These are phyloP conservation scores for Conticribra weissflogii DNA, from an alignment of 108 stramenopile genomes.

Conservation along the genomic window DNA sequence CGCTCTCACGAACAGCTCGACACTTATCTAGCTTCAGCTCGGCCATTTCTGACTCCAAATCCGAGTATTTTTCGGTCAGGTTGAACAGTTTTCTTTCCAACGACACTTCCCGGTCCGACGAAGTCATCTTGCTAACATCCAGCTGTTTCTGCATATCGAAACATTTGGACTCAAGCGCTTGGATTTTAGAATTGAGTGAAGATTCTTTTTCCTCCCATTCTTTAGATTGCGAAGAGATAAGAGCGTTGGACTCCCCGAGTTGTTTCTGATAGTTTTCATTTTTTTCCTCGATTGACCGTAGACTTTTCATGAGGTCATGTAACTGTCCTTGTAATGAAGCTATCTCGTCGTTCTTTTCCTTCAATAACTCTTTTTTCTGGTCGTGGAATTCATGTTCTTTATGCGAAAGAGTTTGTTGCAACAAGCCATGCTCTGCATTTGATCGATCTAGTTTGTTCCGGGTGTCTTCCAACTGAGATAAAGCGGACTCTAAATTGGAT, in stretches of 20 bases:
- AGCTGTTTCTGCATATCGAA: conserved; percentile 1
- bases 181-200: conserved; percentile 11
- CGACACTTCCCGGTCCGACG: neutral
- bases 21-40: conserved; percentile 16
- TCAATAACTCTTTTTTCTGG: neutral
- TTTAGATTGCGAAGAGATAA: conserved; percentile 5
- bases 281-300: neutral
- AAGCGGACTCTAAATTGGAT: neutral
- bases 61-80: conserved; percentile 17
- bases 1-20: conserved; percentile 23
- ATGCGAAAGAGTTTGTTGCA: conserved; percentile 18
- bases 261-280: conserved; percentile 8
- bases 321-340: conserved; percentile 1
- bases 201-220: conserved; percentile 21
- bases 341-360: conserved; percentile 13
- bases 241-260: conserved; percentile 4
- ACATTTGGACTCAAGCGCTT: conserved; percentile 5
- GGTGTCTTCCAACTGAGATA: conserved; percentile 17
- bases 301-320: conserved; percentile 2
- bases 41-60: conserved; percentile 22
- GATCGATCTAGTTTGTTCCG: conserved; percentile 9
- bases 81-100: conserved; percentile 18
- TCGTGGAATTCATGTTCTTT: conserved; percentile 15
- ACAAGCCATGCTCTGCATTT: conserved; percentile 19
- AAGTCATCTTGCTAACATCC: neutral